Conservation (phyloP, 176 grass and related monocot species). For the Musa beccarii region DNA sequence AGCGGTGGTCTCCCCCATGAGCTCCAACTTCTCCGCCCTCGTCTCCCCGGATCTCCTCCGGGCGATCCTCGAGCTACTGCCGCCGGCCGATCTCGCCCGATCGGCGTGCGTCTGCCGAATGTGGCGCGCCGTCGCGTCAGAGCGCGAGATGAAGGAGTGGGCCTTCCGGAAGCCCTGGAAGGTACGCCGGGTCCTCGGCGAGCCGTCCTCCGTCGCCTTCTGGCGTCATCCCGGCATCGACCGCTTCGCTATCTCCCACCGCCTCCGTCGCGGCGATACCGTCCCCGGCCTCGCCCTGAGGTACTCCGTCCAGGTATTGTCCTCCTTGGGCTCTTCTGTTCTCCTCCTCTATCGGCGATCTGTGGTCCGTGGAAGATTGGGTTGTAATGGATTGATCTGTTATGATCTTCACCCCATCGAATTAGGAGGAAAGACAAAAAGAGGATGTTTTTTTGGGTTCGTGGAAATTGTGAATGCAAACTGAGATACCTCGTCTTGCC, state of each 20-base stretch:
- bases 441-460: too few relatives aligned
- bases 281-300: constrained; percentile 67
- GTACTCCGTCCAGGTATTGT: constrained; percentile 69
- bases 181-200: constrained; percentile 48
- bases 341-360: background rate
- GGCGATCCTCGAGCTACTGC: constrained; percentile 49
- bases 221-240: constrained; percentile 45
- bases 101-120: constrained; percentile 76
- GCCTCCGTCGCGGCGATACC: constrained; percentile 54
- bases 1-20: constrained; percentile 24
- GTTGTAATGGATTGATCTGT: background rate
- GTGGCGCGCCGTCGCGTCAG: constrained; percentile 53
- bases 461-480: too few relatives aligned
- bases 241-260: constrained; percentile 72
- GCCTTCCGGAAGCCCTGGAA: constrained; percentile 65
- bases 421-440: too few relatives aligned
- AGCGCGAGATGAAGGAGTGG: constrained; percentile 51
- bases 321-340: background rate
- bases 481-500: too few relatives aligned
- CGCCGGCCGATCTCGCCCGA: constrained; percentile 53
- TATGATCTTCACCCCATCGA: background rate
- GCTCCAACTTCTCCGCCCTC: constrained; percentile 32
- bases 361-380: background rate
- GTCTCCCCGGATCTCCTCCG: constrained; percentile 59
- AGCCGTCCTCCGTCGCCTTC: constrained; percentile 59